Conservation (phyloP, 768 basidiomycete species). For the Naematelia encephala region DNA sequence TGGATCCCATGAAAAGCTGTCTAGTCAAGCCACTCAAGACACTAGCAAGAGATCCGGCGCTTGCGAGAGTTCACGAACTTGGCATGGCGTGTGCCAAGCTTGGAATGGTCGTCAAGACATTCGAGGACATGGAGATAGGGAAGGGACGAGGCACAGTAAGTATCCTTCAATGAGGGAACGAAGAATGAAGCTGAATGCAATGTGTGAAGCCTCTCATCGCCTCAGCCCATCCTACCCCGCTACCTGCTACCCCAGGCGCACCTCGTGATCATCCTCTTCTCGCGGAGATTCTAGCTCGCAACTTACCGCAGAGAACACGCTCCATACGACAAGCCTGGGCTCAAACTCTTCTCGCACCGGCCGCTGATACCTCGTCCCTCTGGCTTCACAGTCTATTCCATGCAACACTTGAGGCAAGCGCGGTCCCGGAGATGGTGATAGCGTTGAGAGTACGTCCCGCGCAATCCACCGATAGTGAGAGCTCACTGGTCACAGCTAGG, state of each 20-base stretch:
- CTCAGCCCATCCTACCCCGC: constrained; percentile 8
- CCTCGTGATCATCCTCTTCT: constrained; percentile 31
- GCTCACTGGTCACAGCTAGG: constrained; percentile 35
- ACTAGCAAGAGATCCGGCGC: constrained; percentile 13
- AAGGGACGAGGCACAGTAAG: constrained; percentile 1
- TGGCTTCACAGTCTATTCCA: constrained; percentile 43
- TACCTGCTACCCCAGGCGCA: background rate
- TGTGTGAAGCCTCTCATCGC: constrained; percentile 6
- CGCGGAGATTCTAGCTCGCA: constrained; percentile 30
- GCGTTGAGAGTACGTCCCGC: constrained; percentile 27
- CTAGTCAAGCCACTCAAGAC: constrained; percentile 34
- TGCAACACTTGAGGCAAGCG: constrained; percentile 35
- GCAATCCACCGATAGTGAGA: background rate
- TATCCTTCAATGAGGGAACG: too few relatives aligned
- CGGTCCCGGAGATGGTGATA: constrained; percentile 30
- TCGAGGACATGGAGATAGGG: constrained; percentile 2
- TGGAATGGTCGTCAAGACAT: constrained; percentile 10
- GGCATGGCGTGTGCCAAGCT: constrained; percentile 8
- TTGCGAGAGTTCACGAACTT: constrained; percentile 16
- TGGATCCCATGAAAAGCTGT: constrained; percentile 41
- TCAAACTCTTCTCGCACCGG: constrained; percentile 27
- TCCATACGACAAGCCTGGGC: constrained; percentile 37
- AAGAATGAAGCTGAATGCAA: too few relatives aligned
- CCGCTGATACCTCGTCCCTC: constrained; percentile 22
- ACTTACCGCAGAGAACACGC: constrained; percentile 23